Conservation (phyloP, 805 yeast genomes). For the Candida maesae region DNA sequence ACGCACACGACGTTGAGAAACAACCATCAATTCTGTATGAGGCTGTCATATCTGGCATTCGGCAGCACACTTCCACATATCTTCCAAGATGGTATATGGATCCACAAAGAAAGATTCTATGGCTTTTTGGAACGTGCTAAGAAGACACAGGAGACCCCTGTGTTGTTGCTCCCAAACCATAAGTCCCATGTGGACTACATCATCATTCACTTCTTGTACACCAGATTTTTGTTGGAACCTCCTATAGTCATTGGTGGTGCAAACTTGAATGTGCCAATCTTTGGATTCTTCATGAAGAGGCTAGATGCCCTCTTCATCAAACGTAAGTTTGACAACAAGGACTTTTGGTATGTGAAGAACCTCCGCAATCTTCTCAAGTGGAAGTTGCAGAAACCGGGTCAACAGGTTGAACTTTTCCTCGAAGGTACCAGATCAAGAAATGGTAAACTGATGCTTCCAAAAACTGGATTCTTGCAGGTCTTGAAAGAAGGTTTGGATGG, state of each 20-base stretch:
- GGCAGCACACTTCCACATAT: constrained; percentile 16
- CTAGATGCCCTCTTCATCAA: constrained; percentile 23
- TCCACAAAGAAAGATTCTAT: constrained; percentile 14
- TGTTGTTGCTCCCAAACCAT: constrained; percentile 22
- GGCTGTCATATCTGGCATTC: constrained; percentile 17
- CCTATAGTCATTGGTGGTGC: constrained; percentile 26
- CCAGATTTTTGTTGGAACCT: constrained; percentile 16
- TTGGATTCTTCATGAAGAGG: constrained; percentile 17
- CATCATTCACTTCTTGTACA: constrained; percentile 20
- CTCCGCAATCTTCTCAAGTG: constrained; percentile 12
- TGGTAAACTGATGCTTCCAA: constrained; percentile 24
- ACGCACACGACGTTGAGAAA: constrained; percentile 13
- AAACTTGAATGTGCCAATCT: constrained; percentile 23
- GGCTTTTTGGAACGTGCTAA: constrained; percentile 9
- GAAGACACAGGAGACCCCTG: background rate
- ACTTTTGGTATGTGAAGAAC: constrained; percentile 18
- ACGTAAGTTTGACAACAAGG: constrained; percentile 17
- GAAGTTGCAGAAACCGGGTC: constrained; percentile 7
- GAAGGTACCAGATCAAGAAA: constrained; percentile 26
- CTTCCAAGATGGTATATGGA: constrained; percentile 25
- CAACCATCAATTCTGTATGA: constrained; percentile 10
- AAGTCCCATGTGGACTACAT: constrained; percentile 25
- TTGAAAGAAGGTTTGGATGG: constrained; percentile 14
- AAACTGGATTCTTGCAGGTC: constrained; percentile 21
- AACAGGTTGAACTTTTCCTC: constrained; percentile 20